phyloP scores from a whole-genome alignment of 2,329 filamentous ascomycete species.

The Penicillium sclerotigenum region DNA sequence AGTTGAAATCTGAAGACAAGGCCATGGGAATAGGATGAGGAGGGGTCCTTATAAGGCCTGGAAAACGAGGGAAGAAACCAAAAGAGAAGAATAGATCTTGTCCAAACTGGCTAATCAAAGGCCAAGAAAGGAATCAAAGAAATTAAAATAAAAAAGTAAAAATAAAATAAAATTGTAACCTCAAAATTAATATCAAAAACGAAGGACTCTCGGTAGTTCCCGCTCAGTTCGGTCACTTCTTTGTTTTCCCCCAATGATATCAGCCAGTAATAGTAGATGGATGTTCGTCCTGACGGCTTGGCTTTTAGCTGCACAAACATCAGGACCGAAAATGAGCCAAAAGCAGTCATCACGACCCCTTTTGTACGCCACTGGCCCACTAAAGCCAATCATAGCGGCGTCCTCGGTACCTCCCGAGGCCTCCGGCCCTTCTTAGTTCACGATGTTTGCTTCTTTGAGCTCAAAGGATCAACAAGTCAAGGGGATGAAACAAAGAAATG shows the following conservation, averaged over 20 bases:
- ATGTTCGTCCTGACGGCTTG: constrained; percentile 5
- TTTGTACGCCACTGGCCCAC: constrained; percentile 2
- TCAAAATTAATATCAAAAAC: not conserved
- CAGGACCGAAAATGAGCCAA: not conserved
- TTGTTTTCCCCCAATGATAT: constrained; percentile 5
- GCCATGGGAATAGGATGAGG: not conserved
- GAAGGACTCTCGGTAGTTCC: constrained; percentile 16
- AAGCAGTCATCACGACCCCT: not conserved
- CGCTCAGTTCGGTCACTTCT: not conserved
- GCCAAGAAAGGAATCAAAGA: not conserved
- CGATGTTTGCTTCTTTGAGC: not conserved
- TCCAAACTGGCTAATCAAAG: not conserved
- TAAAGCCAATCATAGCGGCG: constrained; percentile 6
- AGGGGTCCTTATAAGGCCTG: constrained; percentile 4
- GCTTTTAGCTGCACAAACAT: constrained; percentile 8
- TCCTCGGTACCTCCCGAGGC: constrained; percentile 13
- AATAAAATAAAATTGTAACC: not conserved
- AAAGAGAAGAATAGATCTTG: not conserved
- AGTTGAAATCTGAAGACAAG: not conserved
- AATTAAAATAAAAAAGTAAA: not conserved
- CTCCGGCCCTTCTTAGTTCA: constrained; percentile 1
- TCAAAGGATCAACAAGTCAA: not conserved
- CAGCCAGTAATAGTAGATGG: constrained; percentile 1
- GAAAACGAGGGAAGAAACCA: not conserved
- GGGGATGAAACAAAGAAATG: not conserved